Evolutionary conservation across 108 stramenopile genomes (phyloP).

Genomic region (Skeletonema menzelii): DNA sequence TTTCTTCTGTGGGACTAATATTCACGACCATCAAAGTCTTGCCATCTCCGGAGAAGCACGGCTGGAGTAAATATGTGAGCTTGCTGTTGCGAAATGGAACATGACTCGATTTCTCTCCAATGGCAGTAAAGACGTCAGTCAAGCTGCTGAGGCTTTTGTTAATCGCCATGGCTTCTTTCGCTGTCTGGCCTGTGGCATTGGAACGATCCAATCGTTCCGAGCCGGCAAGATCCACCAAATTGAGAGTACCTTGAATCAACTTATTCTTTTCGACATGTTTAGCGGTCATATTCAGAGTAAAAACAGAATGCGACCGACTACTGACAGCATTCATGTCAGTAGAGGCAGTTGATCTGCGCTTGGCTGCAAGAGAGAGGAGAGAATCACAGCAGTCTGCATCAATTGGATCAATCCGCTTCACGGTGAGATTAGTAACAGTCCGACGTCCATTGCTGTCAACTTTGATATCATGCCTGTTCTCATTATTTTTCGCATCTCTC

Average conservation of each 20-base stretch:
- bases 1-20: slow-evolving; percentile 68
- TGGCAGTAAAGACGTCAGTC: slow-evolving; percentile 65
- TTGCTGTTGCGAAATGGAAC: slow-evolving; percentile 84
- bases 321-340: slow-evolving; percentile 78
- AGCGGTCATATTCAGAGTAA: slow-evolving; percentile 69
- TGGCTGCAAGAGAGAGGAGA: slow-evolving; percentile 47
- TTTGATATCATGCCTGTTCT: slow-evolving; percentile 58
- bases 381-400: slow-evolving; percentile 31
- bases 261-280: slow-evolving; percentile 36
- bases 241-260: slow-evolving; percentile 57
- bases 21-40: slow-evolving; percentile 89
- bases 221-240: slow-evolving; percentile 79
- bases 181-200: slow-evolving; percentile 30
- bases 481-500: slow-evolving; percentile 39
- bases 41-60: slow-evolving; percentile 74
- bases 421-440: slow-evolving; percentile 46
- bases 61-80: slow-evolving; percentile 83
- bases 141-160: slow-evolving; percentile 78
- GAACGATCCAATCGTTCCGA: slow-evolving; percentile 75
- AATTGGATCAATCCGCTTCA: slow-evolving; percentile 18
- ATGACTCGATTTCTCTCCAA: slow-evolving; percentile 27
- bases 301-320: slow-evolving; percentile 75
- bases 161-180: slow-evolving; percentile 71
- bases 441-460: slow-evolving; percentile 71
- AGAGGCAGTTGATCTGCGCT: slow-evolving; percentile 55